phyloP scores from a whole-genome alignment of 306 rosid genomes.

The Trifolium fragiferum region DNA sequence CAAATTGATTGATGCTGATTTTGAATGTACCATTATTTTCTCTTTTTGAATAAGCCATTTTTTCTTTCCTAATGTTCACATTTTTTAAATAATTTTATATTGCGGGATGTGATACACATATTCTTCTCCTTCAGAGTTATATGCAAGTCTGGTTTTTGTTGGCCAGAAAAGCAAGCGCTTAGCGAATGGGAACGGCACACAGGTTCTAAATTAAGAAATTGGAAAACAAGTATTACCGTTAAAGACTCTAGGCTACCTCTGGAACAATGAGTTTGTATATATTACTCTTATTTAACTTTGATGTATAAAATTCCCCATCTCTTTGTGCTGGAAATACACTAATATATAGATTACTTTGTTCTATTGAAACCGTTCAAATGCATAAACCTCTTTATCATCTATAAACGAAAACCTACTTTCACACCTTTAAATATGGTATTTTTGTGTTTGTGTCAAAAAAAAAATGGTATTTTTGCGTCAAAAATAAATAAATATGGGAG shows the following conservation, averaged over 20 bases:
- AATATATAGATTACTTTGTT: too few relatives aligned
- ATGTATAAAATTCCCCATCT: slow-evolving; percentile 30
- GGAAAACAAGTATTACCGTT: slow-evolving; percentile 90
- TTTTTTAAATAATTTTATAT: slow-evolving; percentile 1
- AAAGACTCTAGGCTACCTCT: slow-evolving; percentile 90
- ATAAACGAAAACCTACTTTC: neutral
- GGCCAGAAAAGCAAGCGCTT: slow-evolving; percentile 94
- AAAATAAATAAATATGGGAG: too few relatives aligned
- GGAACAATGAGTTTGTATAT: slow-evolving; percentile 95
- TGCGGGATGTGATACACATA: slow-evolving; percentile 26
- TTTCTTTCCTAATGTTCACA: too few relatives aligned
- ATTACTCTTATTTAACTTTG: slow-evolving; percentile 35
- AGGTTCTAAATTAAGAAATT: slow-evolving; percentile 90
- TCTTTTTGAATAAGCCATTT: neutral
- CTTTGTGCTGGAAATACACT: too few relatives aligned
- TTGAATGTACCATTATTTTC: slow-evolving; percentile 33
- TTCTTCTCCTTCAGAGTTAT: slow-evolving; percentile 74
- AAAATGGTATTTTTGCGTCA: neutral
- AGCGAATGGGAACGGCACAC: slow-evolving; percentile 98
- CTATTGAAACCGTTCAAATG: too few relatives aligned
- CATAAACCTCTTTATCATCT: too few relatives aligned
- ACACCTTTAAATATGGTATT: neutral
- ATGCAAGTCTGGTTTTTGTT: slow-evolving; percentile 92
- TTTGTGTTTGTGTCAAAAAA: too few relatives aligned
- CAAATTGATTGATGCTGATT: slow-evolving; percentile 20